Evolutionary conservation across 306 rosid species (phyloP).

Genomic region (Quercus alba): DNA sequence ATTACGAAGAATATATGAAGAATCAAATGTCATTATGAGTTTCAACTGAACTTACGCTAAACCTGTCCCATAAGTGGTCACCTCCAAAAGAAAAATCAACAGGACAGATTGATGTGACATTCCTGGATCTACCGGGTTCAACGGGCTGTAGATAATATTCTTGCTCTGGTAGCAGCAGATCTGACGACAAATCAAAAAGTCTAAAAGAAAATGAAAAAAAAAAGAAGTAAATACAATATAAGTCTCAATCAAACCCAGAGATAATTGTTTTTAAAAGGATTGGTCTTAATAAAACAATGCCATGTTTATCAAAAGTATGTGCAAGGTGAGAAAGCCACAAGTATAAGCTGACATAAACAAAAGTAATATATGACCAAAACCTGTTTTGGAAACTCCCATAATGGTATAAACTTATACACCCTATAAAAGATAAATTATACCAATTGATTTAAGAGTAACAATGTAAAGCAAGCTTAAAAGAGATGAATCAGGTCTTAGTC

Average conservation of each 20-base stretch:
- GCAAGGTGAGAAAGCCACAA: background rate
- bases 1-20: background rate
- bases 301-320: background rate
- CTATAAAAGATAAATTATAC: too few species aligned
- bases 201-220: slow-evolving; percentile 44
- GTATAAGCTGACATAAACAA: background rate
- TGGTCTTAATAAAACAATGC: background rate
- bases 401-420: too few species aligned
- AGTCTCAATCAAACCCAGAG: background rate
- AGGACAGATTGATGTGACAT: slow-evolving; percentile 84
- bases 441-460: too few species aligned
- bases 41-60: slow-evolving; percentile 66
- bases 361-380: background rate
- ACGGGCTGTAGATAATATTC: slow-evolving; percentile 89
- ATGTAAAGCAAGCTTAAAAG: too few species aligned
- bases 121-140: slow-evolving; percentile 69
- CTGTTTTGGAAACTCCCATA: background rate
- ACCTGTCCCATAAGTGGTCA: slow-evolving; percentile 92
- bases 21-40: slow-evolving; percentile 10
- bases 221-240: background rate
- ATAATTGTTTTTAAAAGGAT: background rate
- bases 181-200: slow-evolving; percentile 77
- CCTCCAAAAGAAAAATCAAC: slow-evolving; percentile 94
- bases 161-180: slow-evolving; percentile 86
- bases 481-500: too few species aligned